Evolutionary conservation across 129 eudicot species (phyloP).

Genomic region (Saposhnikovia divaricata): DNA sequence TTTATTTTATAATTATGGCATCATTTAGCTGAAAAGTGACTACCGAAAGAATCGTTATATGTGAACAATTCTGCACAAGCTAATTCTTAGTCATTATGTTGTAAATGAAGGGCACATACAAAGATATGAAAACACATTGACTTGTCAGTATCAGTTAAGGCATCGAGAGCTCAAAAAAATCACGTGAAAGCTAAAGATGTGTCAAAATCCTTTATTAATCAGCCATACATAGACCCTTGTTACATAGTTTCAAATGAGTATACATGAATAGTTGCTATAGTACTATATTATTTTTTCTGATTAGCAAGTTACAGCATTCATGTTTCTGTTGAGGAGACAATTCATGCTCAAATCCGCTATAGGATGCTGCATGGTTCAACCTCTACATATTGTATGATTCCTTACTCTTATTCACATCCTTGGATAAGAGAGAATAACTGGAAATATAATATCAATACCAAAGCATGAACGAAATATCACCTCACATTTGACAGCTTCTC

Average conservation of each 20-base stretch:
- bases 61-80: not conserved
- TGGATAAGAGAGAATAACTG: not conserved
- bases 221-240: not conserved
- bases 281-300: not conserved
- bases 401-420: not conserved
- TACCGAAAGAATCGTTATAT: not conserved
- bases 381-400: not conserved
- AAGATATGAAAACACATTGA: not conserved
- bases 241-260: not conserved
- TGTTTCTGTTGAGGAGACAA: not conserved
- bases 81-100: not conserved
- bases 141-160: not conserved
- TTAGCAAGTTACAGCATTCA: not conserved
- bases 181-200: not conserved
- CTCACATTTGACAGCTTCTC: slow-evolving; percentile 71
- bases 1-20: not conserved
- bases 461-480: slow-evolving; percentile 33
- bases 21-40: not conserved
- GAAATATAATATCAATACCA: slow-evolving; percentile 7
- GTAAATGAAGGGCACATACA: not conserved
- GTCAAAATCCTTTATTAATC: not conserved
- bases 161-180: not conserved
- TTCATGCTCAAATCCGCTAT: not conserved
- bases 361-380: not conserved
- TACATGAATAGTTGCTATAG: not conserved